These are phyloP conservation scores for Zygnema circumcarinatum DNA, from an alignment of 139 green algal species.

Conservation along the genomic window DNA sequence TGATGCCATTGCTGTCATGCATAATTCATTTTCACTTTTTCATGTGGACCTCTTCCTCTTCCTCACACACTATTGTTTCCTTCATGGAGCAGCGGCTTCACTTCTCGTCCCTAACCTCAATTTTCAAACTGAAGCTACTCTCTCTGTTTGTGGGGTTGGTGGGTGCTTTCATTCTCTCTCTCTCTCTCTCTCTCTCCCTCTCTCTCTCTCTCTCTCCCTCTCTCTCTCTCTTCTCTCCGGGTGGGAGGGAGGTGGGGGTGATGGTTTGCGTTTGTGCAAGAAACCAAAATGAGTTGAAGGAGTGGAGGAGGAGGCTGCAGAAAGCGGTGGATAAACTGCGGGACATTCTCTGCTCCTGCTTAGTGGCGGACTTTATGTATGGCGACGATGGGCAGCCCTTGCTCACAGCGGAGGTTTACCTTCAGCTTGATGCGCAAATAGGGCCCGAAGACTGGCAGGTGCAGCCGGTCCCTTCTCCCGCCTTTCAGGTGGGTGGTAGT, in stretches of 20 bases:
- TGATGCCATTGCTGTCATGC: too few relatives aligned
- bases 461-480: constrained; percentile 24
- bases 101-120: too few relatives aligned
- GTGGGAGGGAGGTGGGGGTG: too few relatives aligned
- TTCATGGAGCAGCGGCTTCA: too few relatives aligned
- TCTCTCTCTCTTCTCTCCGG: constrained; percentile 19
- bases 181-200: constrained; percentile 21
- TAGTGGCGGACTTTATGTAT: constrained; percentile 53
- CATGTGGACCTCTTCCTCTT: too few relatives aligned
- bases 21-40: too few relatives aligned
- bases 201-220: constrained; percentile 10
- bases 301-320: constrained; percentile 43
- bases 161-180: neutral
- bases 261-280: neutral
- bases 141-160: too few relatives aligned
- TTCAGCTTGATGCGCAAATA: constrained; percentile 17
- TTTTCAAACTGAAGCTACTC: too few relatives aligned
- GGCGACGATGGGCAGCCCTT: constrained; percentile 34
- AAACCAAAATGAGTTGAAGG: constrained; percentile 57
- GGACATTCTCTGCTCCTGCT: constrained; percentile 35
- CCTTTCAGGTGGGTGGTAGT: constrained; percentile 37
- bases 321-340: constrained; percentile 52
- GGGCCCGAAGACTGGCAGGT: constrained; percentile 19
- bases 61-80: too few relatives aligned
- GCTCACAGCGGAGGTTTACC: constrained; percentile 34